Conservation (phyloP, 2,329 filamentous ascomycete species). For the Paraphoma chrysanthemicola region DNA sequence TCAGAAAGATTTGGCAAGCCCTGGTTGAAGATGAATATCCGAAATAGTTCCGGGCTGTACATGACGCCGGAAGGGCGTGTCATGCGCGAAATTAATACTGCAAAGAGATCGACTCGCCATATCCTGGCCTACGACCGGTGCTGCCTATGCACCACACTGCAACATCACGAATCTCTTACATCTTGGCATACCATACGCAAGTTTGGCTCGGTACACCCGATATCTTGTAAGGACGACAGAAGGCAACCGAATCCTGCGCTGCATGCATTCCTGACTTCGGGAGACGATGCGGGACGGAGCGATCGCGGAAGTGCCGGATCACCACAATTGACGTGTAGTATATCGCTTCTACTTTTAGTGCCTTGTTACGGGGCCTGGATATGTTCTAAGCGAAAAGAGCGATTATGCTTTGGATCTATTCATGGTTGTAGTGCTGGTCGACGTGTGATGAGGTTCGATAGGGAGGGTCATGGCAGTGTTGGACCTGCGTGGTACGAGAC, state of each 20-base stretch:
- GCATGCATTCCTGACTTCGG: neutral
- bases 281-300: too few relatives aligned
- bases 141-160: too few relatives aligned
- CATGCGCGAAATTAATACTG: neutral
- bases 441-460: too few relatives aligned
- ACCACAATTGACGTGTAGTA: neutral
- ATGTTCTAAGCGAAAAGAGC: neutral
- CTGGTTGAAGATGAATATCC: slow-evolving; percentile 27
- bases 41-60: neutral
- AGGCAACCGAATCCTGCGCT: neutral
- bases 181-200: neutral
- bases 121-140: too few relatives aligned
- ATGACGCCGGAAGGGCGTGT: neutral
- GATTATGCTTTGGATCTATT: neutral
- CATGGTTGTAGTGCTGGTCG: too few relatives aligned
- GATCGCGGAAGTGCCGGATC: neutral
- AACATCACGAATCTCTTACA: too few relatives aligned
- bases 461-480: too few relatives aligned
- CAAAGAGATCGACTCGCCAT: neutral
- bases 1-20: slow-evolving; percentile 34
- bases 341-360: neutral
- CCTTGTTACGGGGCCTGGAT: neutral
- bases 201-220: neutral
- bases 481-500: too few relatives aligned
- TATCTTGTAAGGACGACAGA: neutral